Evolutionary conservation across 2,329 filamentous ascomycete genomes (phyloP).

Genomic region (Lachnellula suecica): DNA sequence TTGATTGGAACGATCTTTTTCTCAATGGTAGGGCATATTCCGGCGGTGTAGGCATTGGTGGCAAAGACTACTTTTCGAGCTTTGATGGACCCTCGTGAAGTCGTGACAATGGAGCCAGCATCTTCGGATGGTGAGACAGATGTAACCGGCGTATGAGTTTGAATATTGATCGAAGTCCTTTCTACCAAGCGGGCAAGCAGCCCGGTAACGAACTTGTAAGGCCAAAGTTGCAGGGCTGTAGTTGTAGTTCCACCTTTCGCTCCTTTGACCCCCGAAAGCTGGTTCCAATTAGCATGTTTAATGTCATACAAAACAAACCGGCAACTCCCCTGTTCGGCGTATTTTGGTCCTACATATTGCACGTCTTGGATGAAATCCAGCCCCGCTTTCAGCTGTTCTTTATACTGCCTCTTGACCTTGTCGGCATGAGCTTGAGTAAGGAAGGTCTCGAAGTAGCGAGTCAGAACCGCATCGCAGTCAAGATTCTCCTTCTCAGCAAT

Average conservation of each 20-base stretch:
- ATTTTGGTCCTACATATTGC: slow-evolving; percentile 49
- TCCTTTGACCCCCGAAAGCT: slow-evolving; percentile 21
- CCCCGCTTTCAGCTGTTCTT: slow-evolving; percentile 49
- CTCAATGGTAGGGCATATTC: slow-evolving; percentile 50
- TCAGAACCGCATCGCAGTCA: slow-evolving; percentile 42
- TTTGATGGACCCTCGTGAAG: slow-evolving; percentile 51
- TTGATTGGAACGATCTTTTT: slow-evolving; percentile 59
- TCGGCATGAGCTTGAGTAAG: slow-evolving; percentile 42
- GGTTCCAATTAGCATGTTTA: slow-evolving; percentile 7
- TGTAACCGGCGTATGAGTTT: slow-evolving; percentile 49
- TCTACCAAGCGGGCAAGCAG: slow-evolving; percentile 47
- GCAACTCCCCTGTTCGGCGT: slow-evolving; percentile 43
- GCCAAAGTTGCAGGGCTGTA: slow-evolving; percentile 41
- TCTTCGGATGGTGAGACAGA: slow-evolving; percentile 17
- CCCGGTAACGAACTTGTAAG: slow-evolving; percentile 58
- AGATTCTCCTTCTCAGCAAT: slow-evolving; percentile 39
- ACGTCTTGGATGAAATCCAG: slow-evolving; percentile 51
- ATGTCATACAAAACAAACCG: slow-evolving; percentile 7
- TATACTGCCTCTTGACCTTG: slow-evolving; percentile 63
- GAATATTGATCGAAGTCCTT: slow-evolving; percentile 45
- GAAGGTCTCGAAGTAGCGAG: slow-evolving; percentile 38
- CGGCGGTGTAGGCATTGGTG: slow-evolving; percentile 67
- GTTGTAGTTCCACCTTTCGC: slow-evolving; percentile 7
- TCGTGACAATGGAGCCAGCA: slow-evolving; percentile 46
- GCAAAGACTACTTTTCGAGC: slow-evolving; percentile 59